These are phyloP conservation scores for Agaricus subrufescens DNA, from an alignment of 768 basidiomycete species.

Conservation along the genomic window DNA sequence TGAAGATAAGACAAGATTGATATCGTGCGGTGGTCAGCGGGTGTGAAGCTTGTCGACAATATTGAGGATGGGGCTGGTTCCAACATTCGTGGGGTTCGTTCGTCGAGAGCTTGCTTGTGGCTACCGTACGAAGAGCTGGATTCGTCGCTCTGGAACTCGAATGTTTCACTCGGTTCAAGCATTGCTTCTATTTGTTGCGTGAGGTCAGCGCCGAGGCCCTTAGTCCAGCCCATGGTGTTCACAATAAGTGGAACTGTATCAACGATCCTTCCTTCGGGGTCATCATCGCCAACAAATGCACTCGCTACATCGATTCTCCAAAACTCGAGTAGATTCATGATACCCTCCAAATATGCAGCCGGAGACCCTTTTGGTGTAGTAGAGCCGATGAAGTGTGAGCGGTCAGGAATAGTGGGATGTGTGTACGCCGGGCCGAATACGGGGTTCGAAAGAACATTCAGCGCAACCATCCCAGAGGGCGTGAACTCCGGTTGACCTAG, in stretches of 20 bases:
- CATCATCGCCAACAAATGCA: constrained; percentile 22
- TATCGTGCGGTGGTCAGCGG: constrained; percentile 70
- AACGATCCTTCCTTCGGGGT: constrained; percentile 33
- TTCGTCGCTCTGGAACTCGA: constrained; percentile 36
- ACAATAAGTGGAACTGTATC: constrained; percentile 79
- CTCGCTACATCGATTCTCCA: constrained; percentile 69
- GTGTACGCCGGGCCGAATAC: constrained; percentile 87
- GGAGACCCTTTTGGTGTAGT: constrained; percentile 76
- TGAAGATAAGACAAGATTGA: constrained; percentile 79
- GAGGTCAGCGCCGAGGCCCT: constrained; percentile 87
- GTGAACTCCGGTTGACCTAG: constrained; percentile 93
- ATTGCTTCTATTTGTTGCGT: constrained; percentile 64
- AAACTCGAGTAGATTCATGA: constrained; percentile 60
- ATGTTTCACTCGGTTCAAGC: constrained; percentile 56
- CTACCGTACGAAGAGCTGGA: background rate
- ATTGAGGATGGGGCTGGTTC: constrained; percentile 39
- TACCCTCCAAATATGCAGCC: constrained; percentile 64
- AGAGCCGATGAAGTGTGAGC: constrained; percentile 80
- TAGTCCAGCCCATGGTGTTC: constrained; percentile 97
- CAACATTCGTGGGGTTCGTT: constrained; percentile 30
- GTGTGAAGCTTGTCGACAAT: constrained; percentile 38
- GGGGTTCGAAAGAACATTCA: constrained; percentile 65
- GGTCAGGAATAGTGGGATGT: constrained; percentile 65
- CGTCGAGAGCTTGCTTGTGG: background rate
- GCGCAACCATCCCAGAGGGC: constrained; percentile 77